phyloP scores from a whole-genome alignment of 2,329 filamentous ascomycete genomes.

The Trichoderma cornu-damae region DNA sequence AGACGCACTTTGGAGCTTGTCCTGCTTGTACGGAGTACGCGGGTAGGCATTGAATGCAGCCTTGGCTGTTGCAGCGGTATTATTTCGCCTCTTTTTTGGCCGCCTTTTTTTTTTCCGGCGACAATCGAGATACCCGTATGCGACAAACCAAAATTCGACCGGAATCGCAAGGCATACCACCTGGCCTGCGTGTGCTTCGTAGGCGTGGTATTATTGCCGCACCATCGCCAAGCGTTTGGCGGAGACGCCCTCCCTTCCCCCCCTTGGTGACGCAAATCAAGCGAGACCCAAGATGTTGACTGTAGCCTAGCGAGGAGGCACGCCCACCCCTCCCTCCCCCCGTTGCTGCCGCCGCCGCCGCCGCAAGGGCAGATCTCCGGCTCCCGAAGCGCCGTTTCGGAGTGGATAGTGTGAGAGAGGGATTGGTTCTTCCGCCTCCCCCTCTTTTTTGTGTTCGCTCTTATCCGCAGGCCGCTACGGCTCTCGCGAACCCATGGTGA shows the following conservation, averaged over 20 bases:
- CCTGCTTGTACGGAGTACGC: too few species aligned
- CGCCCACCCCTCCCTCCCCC: neutral
- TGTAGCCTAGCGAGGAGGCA: neutral
- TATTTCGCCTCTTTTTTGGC: too few species aligned
- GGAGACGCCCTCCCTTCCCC: too few species aligned
- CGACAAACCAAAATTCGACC: too few species aligned
- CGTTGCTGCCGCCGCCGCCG: neutral
- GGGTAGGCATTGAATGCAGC: too few species aligned
- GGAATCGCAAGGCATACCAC: too few species aligned
- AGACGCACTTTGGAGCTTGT: neutral
- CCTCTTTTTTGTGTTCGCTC: neutral
- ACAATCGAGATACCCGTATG: too few species aligned
- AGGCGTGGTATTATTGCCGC: neutral
- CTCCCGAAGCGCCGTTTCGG: neutral
- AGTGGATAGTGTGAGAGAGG: neutral
- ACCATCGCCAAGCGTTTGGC: neutral
- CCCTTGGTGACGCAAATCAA: neutral
- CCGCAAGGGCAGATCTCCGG: constrained; percentile 3
- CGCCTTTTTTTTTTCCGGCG: too few species aligned
- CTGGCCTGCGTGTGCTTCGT: too few species aligned
- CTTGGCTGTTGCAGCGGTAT: too few species aligned
- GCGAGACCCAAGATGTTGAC: neutral
- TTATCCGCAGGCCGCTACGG: neutral
- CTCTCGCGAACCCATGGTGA: neutral
- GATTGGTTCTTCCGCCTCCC: neutral